Percentiles rank a stretch among this genome's conserved stretches.
These are phyloP conservation scores for Paramecium octaurelia DNA, from an alignment of 73 alveolate genomes.

Conservation along the genomic window DNA sequence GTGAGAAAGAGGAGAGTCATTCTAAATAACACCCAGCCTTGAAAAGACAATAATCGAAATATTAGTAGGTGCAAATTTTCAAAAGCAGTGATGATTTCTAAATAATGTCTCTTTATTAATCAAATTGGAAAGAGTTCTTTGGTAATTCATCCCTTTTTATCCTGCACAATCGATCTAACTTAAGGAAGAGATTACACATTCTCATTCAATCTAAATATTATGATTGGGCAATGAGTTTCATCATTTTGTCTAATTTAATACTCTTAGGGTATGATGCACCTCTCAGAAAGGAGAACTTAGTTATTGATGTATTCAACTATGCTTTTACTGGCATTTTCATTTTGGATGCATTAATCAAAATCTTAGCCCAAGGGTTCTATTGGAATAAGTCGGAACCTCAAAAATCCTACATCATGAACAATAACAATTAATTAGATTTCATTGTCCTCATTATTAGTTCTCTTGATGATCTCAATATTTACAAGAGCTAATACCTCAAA, in stretches of 20 bases:
- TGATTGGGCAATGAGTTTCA: not conserved
- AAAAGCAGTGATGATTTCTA: not conserved
- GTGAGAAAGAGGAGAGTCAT: not conserved
- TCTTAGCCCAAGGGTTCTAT: not conserved
- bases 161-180: not conserved
- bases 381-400: not conserved
- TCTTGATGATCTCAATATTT: not conserved
- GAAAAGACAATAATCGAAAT: not conserved
- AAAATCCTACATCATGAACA: not conserved
- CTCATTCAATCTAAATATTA: not conserved
- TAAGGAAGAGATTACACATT: not conserved
- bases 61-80: not conserved
- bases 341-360: not conserved
- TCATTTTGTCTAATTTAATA: not conserved
- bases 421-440: not conserved
- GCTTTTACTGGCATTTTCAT: not conserved
- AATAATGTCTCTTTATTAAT: not conserved
- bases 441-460: not conserved
- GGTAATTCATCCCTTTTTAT: not conserved
- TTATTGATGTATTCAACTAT: not conserved
- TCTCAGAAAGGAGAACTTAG: not conserved
- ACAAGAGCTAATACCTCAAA: not conserved
- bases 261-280: slow-evolving; percentile 19
- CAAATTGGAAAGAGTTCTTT: not conserved
- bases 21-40: not conserved